Evolutionary conservation across 495 filamentous ascomycete genomes (phyloP).

Genomic region (Neohortaea acidophila): DNA sequence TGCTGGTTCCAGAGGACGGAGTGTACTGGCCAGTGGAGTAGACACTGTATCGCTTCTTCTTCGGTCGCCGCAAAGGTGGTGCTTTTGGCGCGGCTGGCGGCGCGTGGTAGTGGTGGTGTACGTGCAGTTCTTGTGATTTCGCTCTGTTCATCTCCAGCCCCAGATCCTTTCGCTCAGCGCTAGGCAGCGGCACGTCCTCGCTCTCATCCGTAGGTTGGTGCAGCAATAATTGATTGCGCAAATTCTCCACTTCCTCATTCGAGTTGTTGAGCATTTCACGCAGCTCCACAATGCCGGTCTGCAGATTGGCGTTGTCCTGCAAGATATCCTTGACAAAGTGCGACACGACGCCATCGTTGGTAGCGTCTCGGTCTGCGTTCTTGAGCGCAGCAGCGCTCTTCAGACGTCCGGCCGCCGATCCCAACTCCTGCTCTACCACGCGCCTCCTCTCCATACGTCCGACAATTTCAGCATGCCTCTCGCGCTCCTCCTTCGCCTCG

Average conservation of each 20-base stretch:
- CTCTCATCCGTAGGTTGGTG: conserved; percentile 51
- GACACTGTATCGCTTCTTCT: conserved; percentile 50
- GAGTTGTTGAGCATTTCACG: conserved; percentile 81
- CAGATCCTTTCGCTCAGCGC: conserved; percentile 47
- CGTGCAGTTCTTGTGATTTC: conserved; percentile 58
- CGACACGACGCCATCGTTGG: conserved; percentile 53
- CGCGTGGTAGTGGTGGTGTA: conserved; percentile 85
- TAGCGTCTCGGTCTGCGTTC: conserved; percentile 28
- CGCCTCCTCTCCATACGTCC: conserved; percentile 64
- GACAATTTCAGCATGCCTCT: conserved; percentile 66
- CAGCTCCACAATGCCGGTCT: conserved; percentile 76
- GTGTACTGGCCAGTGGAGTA: conserved; percentile 44
- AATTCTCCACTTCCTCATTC: conserved; percentile 80
- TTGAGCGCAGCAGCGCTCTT: conserved; percentile 60
- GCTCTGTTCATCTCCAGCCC: conserved; percentile 27
- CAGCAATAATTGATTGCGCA: conserved; percentile 67
- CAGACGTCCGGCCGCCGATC: conserved; percentile 56
- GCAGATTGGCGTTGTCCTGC: conserved; percentile 86
- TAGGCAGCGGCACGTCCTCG: conserved; percentile 34
- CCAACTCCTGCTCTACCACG: conserved; percentile 53
- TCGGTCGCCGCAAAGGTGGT: conserved; percentile 43
- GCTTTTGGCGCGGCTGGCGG: conserved; percentile 39
- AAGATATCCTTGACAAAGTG: conserved; percentile 92
- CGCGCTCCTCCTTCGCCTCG: conserved; percentile 68
- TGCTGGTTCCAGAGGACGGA: conserved; percentile 31